Evolutionary conservation across 73 alveolate genomes (phyloP).

Genomic region (Tetrahymena elliotti): DNA sequence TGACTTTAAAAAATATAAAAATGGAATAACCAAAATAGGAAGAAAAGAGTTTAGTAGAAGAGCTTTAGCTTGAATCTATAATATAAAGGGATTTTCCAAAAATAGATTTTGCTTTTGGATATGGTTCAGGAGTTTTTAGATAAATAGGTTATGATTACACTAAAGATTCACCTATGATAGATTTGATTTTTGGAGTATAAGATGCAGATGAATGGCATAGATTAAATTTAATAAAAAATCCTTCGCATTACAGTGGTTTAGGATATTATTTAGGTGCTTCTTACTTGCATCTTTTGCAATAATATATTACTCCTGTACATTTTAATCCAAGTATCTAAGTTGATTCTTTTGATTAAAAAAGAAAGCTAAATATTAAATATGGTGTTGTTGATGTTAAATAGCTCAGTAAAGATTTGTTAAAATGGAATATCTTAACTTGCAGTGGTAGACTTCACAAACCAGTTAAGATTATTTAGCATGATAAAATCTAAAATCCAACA

Average conservation of each 20-base stretch:
- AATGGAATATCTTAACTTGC: slow-evolving; percentile 20
- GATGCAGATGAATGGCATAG: slow-evolving; percentile 30
- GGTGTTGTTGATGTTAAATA: slow-evolving; percentile 14
- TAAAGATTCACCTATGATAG: slow-evolving; percentile 23
- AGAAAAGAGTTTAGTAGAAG: background rate
- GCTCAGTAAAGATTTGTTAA: slow-evolving; percentile 14
- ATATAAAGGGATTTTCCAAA: background rate
- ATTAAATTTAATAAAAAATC: background rate
- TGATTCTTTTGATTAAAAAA: background rate
- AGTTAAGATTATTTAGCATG: background rate
- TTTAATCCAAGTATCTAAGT: slow-evolving; percentile 19
- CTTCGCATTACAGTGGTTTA: slow-evolving; percentile 16
- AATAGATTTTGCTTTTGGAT: slow-evolving; percentile 20
- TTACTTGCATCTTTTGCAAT: background rate
- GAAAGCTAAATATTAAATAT: slow-evolving; percentile 10
- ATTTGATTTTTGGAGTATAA: slow-evolving; percentile 18
- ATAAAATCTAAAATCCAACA: background rate
- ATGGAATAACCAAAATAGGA: background rate
- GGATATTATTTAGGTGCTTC: slow-evolving; percentile 18
- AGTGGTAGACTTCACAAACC: slow-evolving; percentile 40
- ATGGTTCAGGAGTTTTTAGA: slow-evolving; percentile 35
- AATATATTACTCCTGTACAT: slow-evolving; percentile 28
- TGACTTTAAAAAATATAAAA: background rate
- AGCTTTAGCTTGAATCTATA: background rate
- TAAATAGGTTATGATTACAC: slow-evolving; percentile 25